These are phyloP conservation scores for Brasenia schreberi DNA, from an alignment of 164 flowering plant genomes.

Conservation along the genomic window DNA sequence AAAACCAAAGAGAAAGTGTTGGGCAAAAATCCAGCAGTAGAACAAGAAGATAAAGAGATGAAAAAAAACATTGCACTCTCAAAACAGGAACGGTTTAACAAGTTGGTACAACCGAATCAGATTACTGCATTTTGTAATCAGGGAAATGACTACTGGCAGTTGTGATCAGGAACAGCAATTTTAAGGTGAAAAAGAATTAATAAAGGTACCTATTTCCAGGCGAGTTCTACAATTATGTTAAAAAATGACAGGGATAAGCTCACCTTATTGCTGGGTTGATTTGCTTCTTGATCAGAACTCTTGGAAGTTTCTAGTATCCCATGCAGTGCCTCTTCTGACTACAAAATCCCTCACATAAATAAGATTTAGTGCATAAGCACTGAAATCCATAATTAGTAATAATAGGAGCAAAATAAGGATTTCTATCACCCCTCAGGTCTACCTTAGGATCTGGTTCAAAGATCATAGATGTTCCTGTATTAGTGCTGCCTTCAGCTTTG, in stretches of 20 bases:
- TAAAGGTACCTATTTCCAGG: background rate
- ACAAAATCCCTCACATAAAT: background rate
- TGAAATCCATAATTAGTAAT: background rate
- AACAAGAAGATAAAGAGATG: no score
- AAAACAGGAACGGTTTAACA: no score
- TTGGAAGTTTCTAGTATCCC: conserved; percentile 5
- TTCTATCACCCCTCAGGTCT: conserved; percentile 25
- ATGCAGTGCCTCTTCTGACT: background rate
- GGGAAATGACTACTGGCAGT: no score
- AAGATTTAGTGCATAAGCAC: background rate
- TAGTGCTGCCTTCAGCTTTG: conserved; percentile 32
- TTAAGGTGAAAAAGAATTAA: no score
- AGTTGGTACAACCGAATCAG: no score
- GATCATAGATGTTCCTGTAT: conserved; percentile 28
- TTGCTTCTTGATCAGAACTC: conserved; percentile 60
- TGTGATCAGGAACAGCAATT: no score
- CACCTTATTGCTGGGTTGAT: conserved; percentile 65
- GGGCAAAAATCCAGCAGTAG: no score
- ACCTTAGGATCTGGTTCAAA: conserved; percentile 36
- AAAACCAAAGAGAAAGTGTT: no score
- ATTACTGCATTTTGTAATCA: no score
- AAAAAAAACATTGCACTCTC: no score
- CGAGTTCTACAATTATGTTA: background rate
- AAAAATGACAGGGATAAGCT: background rate
- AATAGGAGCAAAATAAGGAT: conserved; percentile 1